phyloP scores from a whole-genome alignment of 164 flowering plant species.

The Stephania cephalantha region DNA sequence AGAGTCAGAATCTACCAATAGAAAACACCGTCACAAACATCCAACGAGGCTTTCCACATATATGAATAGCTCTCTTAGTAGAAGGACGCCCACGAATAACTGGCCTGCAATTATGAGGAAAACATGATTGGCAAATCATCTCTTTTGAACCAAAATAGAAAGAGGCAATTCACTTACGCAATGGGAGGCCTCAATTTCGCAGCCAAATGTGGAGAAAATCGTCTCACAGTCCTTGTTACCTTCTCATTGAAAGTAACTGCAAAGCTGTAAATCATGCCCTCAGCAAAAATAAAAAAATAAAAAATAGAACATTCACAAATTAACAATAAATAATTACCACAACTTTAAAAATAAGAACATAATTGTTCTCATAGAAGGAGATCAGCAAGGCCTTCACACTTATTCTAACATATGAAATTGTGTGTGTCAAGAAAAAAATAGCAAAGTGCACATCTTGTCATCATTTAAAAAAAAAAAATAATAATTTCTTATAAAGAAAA shows the following conservation, averaged over 20 bases:
- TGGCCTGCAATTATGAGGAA: slow-evolving; percentile 46
- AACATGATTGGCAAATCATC: slow-evolving; percentile 4
- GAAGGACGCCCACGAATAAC: slow-evolving; percentile 98
- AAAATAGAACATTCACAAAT: neutral
- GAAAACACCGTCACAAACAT: slow-evolving; percentile 65
- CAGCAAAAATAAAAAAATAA: slow-evolving; percentile 7
- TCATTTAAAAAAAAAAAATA: too few species aligned
- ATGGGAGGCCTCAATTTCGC: slow-evolving; percentile 96
- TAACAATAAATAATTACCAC: neutral
- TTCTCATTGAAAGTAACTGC: slow-evolving; percentile 96
- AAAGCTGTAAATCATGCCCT: slow-evolving; percentile 54
- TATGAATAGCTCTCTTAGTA: slow-evolving; percentile 66
- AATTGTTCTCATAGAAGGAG: neutral
- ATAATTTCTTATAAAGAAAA: neutral
- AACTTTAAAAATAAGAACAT: neutral
- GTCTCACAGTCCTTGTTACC: slow-evolving; percentile 84
- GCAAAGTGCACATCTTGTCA: neutral
- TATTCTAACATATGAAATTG: neutral
- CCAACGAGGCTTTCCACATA: slow-evolving; percentile 97
- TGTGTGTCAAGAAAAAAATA: neutral
- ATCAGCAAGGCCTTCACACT: neutral
- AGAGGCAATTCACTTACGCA: slow-evolving; percentile 45
- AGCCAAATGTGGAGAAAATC: slow-evolving; percentile 93
- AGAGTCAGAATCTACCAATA: slow-evolving; percentile 35
- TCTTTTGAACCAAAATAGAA: neutral